Evolutionary conservation across 345 rosid species (phyloP), one percentile per base, ranked within the genome.

Genomic region (Salix udensis): DNA sequence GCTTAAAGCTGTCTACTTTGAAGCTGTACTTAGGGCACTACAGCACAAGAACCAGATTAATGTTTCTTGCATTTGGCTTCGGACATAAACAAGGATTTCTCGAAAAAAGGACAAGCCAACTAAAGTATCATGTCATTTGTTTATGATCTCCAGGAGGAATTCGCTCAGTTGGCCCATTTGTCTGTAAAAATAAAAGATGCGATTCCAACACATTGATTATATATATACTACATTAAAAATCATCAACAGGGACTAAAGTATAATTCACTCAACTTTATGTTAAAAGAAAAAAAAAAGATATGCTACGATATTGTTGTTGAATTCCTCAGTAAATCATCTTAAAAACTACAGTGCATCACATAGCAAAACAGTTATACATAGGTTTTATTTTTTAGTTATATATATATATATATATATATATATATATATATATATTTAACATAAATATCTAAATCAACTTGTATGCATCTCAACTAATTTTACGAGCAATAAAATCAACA

Each of bases 391-490:
- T 34, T 34, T 34, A 34, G 1, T 34, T 34, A 34, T n/a, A n/a
- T n/a, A n/a, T n/a, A 34, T 4, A 34, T 34, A 34, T 34, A 5
- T 5, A 34, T 34, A 5, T 34, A 34, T 34, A 5, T 5, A 34
- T 34, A 5, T 34, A 34, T 34, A 5, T 34, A 34, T 30, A 30
- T 30, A 30, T 31, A 3, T 31, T n/a, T 31, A 31, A 31, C 5
- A 4, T 31, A 1, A 5, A 5, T 34, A 0, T 34, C 6, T 34
- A 34, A 0, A 0, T 5, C 1, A 34, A 0, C 1, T 34, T 34
- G 0, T 1, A 5, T 5, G 0, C 1, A 34, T 0, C 6, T 34
- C 1, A 0, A 34, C 1, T 34, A 34, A 34, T 34, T 0, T 34
- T 34, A 5, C 1, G 4, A 4, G 0, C 1, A 0, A 0, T 34